Conservation (phyloP, 352 stramenopile species). For the Plasmopara halstedii region DNA sequence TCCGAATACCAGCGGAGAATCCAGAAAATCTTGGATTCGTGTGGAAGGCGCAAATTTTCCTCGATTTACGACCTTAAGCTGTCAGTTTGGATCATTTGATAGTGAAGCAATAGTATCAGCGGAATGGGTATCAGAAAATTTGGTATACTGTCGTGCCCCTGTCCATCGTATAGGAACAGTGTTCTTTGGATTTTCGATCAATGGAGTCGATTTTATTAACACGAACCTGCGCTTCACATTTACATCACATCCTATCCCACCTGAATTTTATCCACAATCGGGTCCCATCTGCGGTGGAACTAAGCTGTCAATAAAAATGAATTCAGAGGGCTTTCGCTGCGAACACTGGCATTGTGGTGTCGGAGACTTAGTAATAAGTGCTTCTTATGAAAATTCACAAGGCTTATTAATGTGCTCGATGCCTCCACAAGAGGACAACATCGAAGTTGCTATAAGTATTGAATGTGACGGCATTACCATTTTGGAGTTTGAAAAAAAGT, state of each 20-base stretch:
- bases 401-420: conserved; percentile 18
- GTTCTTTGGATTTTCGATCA: conserved; percentile 38
- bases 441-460: conserved; percentile 18
- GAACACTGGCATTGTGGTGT: conserved; percentile 23
- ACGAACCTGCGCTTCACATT: conserved; percentile 25
- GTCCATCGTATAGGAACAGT: conserved; percentile 15
- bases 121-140: conserved; percentile 18
- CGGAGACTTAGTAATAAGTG: conserved; percentile 8
- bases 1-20: conserved; percentile 17
- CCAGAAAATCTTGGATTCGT: conserved; percentile 7
- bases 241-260: neutral
- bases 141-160: conserved; percentile 25
- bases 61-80: conserved; percentile 29
- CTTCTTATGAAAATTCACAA: neutral
- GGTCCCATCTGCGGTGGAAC: conserved; percentile 27
- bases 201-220: conserved; percentile 39
- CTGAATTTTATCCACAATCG: conserved; percentile 15
- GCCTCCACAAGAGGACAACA: conserved; percentile 8
- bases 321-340: conserved; percentile 10
- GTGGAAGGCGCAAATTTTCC: conserved; percentile 23
- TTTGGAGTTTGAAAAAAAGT: conserved; percentile 19
- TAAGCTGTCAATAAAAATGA: conserved; percentile 18
- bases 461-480: conserved; percentile 21
- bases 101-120: conserved; percentile 3
- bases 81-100: conserved; percentile 29